A percentile compares a stretch with the other conserved stretches of the same genome.
These are phyloP conservation scores for Cyclostephanos invisitatus DNA, from an alignment of 108 stramenopile species.

Conservation along the genomic window DNA sequence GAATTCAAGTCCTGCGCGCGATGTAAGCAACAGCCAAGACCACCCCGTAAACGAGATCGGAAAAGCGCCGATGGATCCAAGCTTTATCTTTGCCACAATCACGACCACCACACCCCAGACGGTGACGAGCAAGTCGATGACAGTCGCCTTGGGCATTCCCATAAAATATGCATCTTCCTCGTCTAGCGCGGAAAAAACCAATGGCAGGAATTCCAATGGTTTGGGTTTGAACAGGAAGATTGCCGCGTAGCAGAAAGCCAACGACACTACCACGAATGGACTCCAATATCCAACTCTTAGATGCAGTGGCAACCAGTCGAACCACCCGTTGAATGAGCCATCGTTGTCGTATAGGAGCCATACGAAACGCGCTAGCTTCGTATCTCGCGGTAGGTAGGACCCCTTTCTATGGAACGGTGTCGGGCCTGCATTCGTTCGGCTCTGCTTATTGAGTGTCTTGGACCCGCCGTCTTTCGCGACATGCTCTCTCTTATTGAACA, in stretches of 20 bases:
- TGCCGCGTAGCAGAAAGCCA: constrained; percentile 32
- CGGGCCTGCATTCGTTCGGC: constrained; percentile 27
- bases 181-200: not conserved
- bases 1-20: constrained; percentile 40
- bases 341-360: constrained; percentile 53
- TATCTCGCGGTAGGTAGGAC: constrained; percentile 29
- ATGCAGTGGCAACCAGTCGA: constrained; percentile 71
- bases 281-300: constrained; percentile 76
- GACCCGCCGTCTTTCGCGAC: not conserved
- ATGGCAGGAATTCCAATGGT: constrained; percentile 31
- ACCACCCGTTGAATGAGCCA: constrained; percentile 68
- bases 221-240: constrained; percentile 36
- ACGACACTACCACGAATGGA: constrained; percentile 28
- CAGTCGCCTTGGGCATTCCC: constrained; percentile 36
- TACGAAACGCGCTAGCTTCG: constrained; percentile 6
- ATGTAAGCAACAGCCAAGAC: constrained; percentile 47
- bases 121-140: constrained; percentile 22
- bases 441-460: not conserved
- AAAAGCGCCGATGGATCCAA: constrained; percentile 33
- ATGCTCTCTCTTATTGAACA: not conserved
- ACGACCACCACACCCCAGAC: constrained; percentile 38
- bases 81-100: constrained; percentile 21
- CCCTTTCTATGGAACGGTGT: constrained; percentile 37
- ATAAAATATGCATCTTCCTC: constrained; percentile 16
- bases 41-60: constrained; percentile 50